Evolutionary conservation across 2,329 filamentous ascomycete species (phyloP), one percentile per base, ranked within the genome.

Genomic region (Dactylella cylindrospora): DNA sequence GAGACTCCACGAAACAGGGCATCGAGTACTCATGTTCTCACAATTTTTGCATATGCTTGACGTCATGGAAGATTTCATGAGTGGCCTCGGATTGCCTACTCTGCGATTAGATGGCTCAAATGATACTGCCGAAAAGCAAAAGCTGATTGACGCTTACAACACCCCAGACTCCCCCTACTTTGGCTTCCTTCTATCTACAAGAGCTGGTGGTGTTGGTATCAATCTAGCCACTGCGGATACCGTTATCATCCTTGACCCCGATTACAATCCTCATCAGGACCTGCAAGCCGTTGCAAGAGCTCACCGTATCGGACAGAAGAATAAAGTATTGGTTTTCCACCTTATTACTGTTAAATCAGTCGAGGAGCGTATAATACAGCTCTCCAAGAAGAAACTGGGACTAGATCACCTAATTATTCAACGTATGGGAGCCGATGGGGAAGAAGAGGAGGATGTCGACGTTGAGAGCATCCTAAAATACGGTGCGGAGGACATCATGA

Each of bases 251-350:
- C 83, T 97, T 67, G 90, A 98, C 68, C 89, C 89, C 0, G 93
- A 98, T 70, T 97, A 95, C 77, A 98, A 98, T 65, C 93, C 93
- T 0, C 93, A 98, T 70, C 93, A 98, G 73, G 94, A 98, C 70
- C 86, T 98, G 32, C 93, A 98, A 72, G 93, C 93, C 0, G 79
- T 98, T 23, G 95, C 91, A 23, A 84, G 94, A 66, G 93, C 91
- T 13, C 93, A 98, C 73, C 85, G 93, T 20, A 97, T 98, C 65
- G 94, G 94, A 0, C 94, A 98, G 73, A 89, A 90, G 73, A 90
- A 93, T 67, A 96, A 94, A 68, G 93, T 98, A 0, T 79, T 98
- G 1, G 95, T 94, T 66, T 95, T 97, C 69, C 91, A 97, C 71
- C 76, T 98, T 0, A 89, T 95, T 77, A 97, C 90, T 1, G 86